These are phyloP conservation scores for Elaeis oleifera DNA, from an alignment of 202 grass and related monocot species.

Conservation along the genomic window DNA sequence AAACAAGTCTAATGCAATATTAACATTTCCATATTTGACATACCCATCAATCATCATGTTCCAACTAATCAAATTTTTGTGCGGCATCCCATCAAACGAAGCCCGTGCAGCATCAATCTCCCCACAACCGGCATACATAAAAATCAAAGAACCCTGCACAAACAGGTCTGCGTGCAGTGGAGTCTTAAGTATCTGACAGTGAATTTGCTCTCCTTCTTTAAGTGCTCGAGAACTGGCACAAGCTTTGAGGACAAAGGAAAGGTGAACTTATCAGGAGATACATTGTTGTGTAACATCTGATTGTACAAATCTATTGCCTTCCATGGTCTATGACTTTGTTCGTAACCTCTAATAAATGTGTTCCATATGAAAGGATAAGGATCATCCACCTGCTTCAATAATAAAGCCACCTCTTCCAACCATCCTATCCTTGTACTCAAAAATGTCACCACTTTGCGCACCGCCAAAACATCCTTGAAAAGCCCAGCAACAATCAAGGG, in stretches of 20 bases:
- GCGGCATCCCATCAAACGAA: neutral
- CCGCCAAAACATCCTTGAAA: conserved; percentile 2
- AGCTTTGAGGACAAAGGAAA: conserved; percentile 12
- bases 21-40: conserved; percentile 3
- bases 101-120: neutral
- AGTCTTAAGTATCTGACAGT: neutral
- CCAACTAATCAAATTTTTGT: conserved; percentile 6
- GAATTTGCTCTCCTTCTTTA: conserved; percentile 5
- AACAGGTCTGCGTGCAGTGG: neutral
- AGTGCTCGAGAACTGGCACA: neutral
- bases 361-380: conserved; percentile 2
- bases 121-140: conserved; percentile 4
- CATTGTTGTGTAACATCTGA: neutral
- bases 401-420: too few relatives aligned
- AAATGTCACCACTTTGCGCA: neutral
- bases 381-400: conserved; percentile 1
- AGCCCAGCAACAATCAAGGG: neutral
- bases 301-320: neutral
- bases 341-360: conserved; percentile 1
- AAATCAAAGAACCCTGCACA: conserved; percentile 12
- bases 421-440: neutral
- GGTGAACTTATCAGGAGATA: conserved; percentile 16
- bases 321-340: neutral
- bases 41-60: conserved; percentile 6
- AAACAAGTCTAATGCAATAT: too few relatives aligned